Conservation (phyloP, 257 asterid species). For the Capsicum rhomboideum region DNA sequence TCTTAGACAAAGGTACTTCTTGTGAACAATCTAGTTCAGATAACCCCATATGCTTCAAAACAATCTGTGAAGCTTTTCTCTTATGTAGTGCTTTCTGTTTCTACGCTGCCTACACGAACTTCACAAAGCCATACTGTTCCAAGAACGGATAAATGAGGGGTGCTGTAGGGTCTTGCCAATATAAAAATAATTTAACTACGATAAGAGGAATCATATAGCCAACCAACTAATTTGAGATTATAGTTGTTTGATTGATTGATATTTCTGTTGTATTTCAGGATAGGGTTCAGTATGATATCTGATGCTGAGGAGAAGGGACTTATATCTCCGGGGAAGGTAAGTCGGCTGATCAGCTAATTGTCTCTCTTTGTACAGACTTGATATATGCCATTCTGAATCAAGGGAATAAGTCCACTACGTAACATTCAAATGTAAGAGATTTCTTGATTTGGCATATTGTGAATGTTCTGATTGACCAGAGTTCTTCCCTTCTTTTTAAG, state of each 20-base stretch:
- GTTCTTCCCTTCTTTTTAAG: neutral
- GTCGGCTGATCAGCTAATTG: conserved; percentile 1
- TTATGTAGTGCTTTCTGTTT: neutral
- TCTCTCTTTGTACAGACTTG: neutral
- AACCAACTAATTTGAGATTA: neutral
- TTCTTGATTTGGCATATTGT: neutral
- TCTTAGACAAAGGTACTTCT: neutral
- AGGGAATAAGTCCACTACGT: neutral
- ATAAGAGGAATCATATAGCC: neutral
- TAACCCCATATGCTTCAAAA: neutral
- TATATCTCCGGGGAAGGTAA: conserved; percentile 90
- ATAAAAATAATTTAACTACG: neutral
- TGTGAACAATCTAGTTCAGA: neutral
- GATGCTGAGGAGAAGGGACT: conserved; percentile 93
- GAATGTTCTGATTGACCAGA: neutral
- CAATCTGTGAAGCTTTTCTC: neutral
- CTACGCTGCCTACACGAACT: neutral
- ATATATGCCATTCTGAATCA: neutral
- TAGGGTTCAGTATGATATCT: conserved; percentile 78
- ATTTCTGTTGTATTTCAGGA: conserved; percentile 52
- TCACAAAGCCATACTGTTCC: neutral
- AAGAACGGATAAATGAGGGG: neutral
- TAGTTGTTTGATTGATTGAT: neutral
- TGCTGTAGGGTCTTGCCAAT: neutral
- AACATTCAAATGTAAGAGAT: neutral